Evolutionary conservation across 495 filamentous ascomycete species (phyloP).

Genomic region (Penicillium antarcticum): DNA sequence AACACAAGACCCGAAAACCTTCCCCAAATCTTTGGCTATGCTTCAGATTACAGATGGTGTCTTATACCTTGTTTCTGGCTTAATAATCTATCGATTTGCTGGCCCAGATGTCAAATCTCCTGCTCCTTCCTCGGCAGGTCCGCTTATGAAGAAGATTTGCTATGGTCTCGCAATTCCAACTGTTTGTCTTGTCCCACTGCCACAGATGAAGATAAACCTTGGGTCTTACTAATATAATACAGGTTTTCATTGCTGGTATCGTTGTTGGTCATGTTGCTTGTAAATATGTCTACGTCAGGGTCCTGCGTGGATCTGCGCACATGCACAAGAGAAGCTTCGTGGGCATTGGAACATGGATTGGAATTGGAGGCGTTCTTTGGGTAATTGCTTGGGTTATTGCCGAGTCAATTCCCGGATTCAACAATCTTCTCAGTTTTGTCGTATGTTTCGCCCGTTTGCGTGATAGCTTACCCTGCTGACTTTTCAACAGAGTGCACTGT

Average conservation of each 20-base stretch:
- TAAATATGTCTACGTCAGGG: constrained; percentile 61
- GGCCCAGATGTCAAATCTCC: constrained; percentile 64
- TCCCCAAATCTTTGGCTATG: constrained; percentile 56
- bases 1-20: constrained; percentile 62
- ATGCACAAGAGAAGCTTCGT: constrained; percentile 55
- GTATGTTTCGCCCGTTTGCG: constrained; percentile 9
- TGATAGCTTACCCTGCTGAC: constrained; percentile 3
- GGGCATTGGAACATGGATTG: constrained; percentile 50
- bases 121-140: constrained; percentile 61
- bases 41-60: constrained; percentile 58
- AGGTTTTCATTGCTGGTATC: constrained; percentile 61
- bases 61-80: constrained; percentile 63
- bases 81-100: constrained; percentile 67
- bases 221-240: background rate
- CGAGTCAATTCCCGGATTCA: constrained; percentile 67
- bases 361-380: constrained; percentile 51
- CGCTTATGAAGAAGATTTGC: constrained; percentile 63
- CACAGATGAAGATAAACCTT: too few species aligned
- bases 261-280: constrained; percentile 57
- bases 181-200: constrained; percentile 17
- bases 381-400: constrained; percentile 64
- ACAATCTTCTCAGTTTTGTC: constrained; percentile 48
- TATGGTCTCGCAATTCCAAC: constrained; percentile 74
- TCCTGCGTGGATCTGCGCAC: constrained; percentile 50
- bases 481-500: constrained; percentile 19